These are phyloP conservation scores for Euphorbia celastroides DNA, from an alignment of 441 rosid species.

Conservation along the genomic window DNA sequence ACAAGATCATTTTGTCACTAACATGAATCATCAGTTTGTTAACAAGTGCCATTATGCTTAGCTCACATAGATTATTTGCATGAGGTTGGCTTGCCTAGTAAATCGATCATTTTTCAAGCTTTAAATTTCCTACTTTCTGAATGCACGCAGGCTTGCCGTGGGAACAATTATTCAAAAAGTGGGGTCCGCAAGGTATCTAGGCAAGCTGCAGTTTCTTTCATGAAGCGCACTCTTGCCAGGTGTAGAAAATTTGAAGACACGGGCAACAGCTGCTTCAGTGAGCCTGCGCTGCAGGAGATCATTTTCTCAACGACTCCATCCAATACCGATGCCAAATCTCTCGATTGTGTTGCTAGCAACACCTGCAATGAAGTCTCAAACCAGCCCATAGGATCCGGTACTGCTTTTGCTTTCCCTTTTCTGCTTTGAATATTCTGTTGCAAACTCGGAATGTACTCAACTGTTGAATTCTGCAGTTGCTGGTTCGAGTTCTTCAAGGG, in stretches of 20 bases:
- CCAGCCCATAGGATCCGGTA: conserved; percentile 82
- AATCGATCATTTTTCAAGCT: not conserved
- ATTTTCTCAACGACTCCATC: conserved; percentile 51
- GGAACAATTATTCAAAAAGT: conserved; percentile 49
- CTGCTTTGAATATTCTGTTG: not conserved
- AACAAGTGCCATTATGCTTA: not conserved
- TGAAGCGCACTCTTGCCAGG: conserved; percentile 68
- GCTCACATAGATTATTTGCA: not conserved
- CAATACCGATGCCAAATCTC: conserved; percentile 70
- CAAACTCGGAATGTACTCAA: too few species aligned
- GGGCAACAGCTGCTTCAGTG: conserved; percentile 74
- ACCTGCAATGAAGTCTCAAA: conserved; percentile 67
- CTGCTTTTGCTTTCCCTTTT: not conserved
- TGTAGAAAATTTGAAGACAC: conserved; percentile 65
- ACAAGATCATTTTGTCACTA: not conserved
- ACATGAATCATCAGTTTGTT: not conserved
- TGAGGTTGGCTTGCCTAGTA: not conserved
- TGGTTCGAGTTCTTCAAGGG: conserved; percentile 61
- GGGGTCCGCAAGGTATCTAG: conserved; percentile 63
- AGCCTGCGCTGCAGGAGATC: conserved; percentile 64
- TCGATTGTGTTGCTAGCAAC: conserved; percentile 82
- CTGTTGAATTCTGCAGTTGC: conserved; percentile 47
- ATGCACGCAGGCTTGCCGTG: conserved; percentile 66
- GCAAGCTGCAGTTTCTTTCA: conserved; percentile 68
- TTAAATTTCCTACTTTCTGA: conserved; percentile 6